Base-by-base conservation (phyloP, 441 rosid genomes). In the Daphne laureola region DNA sequence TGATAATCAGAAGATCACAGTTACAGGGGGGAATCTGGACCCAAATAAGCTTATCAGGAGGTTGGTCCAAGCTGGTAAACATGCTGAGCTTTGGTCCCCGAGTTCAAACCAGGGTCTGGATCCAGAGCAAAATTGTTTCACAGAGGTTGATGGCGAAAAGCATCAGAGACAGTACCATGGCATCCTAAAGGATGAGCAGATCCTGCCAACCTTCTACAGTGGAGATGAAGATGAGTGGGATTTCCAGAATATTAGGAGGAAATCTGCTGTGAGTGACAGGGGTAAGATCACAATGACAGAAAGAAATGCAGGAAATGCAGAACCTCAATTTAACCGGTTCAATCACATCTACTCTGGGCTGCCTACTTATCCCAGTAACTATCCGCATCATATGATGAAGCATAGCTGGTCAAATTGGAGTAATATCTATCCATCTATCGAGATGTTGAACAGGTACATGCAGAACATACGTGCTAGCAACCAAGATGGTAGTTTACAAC, bases 11-110 rank as follows among this genome's bases (percentile, higher is more conserved):
- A 36, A 62, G 58, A 93, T 81, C 54, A 67, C 62, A 1, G 89
- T 86, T 42, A 78, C 70, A 51, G 95, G 95, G 7, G 95, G 95
- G 7, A 69, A 38, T 51, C 81, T 84, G 36, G 78, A 73, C 65
- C 63, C 89, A 38, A 73, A 59, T 27, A 54, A 51, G 60, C 61
- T 86, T 51, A 57, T 86, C 40, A 78, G 72, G 64, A 80, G 66
- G 78, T 49, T 90, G 62, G 56, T 43, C 45, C 74, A 60, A 55
- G 76, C 76, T 46, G 88, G 92, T 5, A 89, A 89, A 66, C 67
- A 63, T 64, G 95, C 85, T 21, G 75, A 80, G 72, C 46, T 80
- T 55, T 59, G 70, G 70, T 67, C 71, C 67, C 74, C 76, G 31
- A 57, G 15, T 54, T 56, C 55, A 43, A 47, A 57, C 43, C 46